Base-by-base conservation (phyloP, 2,329 filamentous ascomycete species). In the Orbilia ellipsospora region DNA sequence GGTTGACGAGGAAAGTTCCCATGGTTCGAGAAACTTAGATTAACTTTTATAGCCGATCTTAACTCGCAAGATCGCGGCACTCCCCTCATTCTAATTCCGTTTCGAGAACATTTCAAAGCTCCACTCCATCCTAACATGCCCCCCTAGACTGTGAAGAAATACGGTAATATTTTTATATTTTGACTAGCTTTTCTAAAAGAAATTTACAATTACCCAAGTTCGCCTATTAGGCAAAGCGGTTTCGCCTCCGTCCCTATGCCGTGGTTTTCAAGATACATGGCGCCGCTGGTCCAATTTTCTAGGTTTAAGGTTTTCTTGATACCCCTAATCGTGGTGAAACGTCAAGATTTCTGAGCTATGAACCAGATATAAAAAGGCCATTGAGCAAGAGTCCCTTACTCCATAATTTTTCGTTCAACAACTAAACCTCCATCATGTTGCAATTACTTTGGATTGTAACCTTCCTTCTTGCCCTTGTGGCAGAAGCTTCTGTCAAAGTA, bases 151-250 rank as follows among this genome's bases (percentile, higher is more conserved):
- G 4, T 23, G 23, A 23, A 23, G 23, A 23, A 23, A 23, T 23
- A 23, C 4, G 4, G 23, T 23, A 23, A 23, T 23, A 23, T 4
- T 23, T 23, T 23, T 23, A 23, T 23, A 4, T 23, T 23, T 23
- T 23, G 4, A 23, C 23, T 23, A 23, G 2, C 23, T 23, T 23
- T 23, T 23, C 23, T 23, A 23, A 23, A 23, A 23, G 4, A 23
- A n/a, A n/a, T n/a, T 23, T 23, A 23, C 23, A 23, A 23, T 23
- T 23, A 23, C 23, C 23, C 23, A 23, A 23, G 28, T 40, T 54
- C 61, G 60, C 45, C 12, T 40, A 45, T 63, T 64, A 64, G 61
- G 61, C 48, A 54, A 16, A 36, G 12, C 61, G 61, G 61, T 64
- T 64, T 64, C 61, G 50, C 55, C 31, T 55, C 61, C 61, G 61